phyloP scores from a whole-genome alignment of 2,329 filamentous ascomycete genomes.

The Nigrospora osmanthi region DNA sequence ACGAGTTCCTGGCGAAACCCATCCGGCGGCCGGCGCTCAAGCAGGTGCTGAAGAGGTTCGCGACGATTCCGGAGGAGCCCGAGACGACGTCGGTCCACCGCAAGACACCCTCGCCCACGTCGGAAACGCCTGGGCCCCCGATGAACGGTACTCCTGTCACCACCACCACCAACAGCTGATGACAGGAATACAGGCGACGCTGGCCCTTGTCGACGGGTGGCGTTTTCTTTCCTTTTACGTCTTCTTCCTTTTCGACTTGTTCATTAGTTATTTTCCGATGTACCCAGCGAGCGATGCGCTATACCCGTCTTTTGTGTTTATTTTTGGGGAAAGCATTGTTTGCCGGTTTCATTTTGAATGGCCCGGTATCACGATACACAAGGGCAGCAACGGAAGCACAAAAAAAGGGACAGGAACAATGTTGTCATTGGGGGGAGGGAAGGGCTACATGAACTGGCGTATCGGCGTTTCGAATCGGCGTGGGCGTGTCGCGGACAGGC shows the following conservation, averaged over 20 bases:
- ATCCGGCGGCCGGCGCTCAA: constrained; percentile 81
- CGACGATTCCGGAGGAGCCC: constrained; percentile 70
- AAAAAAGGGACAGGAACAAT: neutral
- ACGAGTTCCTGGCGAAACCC: constrained; percentile 73
- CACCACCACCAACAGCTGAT: neutral
- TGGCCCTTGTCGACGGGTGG: neutral
- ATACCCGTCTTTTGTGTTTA: constrained; percentile 1
- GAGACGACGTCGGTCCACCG: constrained; percentile 28
- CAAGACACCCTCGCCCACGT: constrained; percentile 11
- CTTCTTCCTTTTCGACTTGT: neutral
- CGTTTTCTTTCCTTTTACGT: neutral
- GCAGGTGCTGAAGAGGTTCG: constrained; percentile 76
- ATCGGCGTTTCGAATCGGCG: neutral
- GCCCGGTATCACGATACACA: neutral
- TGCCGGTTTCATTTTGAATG: neutral
- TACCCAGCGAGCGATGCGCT: neutral
- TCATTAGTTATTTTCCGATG: neutral
- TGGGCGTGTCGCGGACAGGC: no score
- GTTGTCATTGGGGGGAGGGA: neutral
- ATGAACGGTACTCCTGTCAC: neutral
- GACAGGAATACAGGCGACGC: neutral
- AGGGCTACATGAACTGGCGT: neutral
- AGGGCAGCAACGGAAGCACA: neutral
- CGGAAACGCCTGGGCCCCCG: neutral
- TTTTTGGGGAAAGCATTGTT: neutral